Percentiles rank a stretch among this genome's conserved stretches.
These are phyloP conservation scores for Didymella pomorum DNA, from an alignment of 2,329 filamentous ascomycete genomes.

Conservation along the genomic window DNA sequence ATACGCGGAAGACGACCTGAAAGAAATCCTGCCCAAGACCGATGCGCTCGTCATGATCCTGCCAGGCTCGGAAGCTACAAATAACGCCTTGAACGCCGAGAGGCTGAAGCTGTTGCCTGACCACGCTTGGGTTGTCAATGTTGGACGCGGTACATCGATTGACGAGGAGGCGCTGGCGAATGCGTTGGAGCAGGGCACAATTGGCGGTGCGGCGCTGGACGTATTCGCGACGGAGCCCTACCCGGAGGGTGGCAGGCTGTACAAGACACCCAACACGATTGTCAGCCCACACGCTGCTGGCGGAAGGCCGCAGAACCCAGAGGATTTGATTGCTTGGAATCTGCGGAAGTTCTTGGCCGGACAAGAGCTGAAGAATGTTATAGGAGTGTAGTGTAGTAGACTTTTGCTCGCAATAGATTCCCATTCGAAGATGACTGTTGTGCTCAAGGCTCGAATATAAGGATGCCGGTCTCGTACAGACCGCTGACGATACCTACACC, in stretches of 20 bases:
- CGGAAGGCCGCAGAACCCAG: slow-evolving; percentile 67
- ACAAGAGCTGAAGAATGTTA: slow-evolving; percentile 66
- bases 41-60: slow-evolving; percentile 69
- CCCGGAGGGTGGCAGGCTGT: slow-evolving; percentile 59
- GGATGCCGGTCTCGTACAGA: slow-evolving; percentile 53
- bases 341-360: slow-evolving; percentile 66
- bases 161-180: slow-evolving; percentile 74
- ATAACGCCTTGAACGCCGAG: slow-evolving; percentile 64
- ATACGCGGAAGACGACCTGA: slow-evolving; percentile 62
- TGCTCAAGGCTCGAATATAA: slow-evolving; percentile 42
- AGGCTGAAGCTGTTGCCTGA: slow-evolving; percentile 71
- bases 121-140: slow-evolving; percentile 74
- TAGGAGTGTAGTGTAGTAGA: slow-evolving; percentile 34
- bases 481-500: slow-evolving; percentile 50
- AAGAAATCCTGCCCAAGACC: slow-evolving; percentile 63
- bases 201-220: slow-evolving; percentile 79
- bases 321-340: slow-evolving; percentile 68
- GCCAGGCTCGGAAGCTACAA: slow-evolving; percentile 64
- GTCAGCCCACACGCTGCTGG: slow-evolving; percentile 67
- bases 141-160: slow-evolving; percentile 77
- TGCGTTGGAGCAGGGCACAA: slow-evolving; percentile 71
- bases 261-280: slow-evolving; percentile 58
- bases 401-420: neutral
- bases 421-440: neutral
- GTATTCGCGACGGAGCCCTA: slow-evolving; percentile 78